Base-by-base conservation (phyloP, 2,329 filamentous ascomycete genomes). In the Amphichorda felina region DNA sequence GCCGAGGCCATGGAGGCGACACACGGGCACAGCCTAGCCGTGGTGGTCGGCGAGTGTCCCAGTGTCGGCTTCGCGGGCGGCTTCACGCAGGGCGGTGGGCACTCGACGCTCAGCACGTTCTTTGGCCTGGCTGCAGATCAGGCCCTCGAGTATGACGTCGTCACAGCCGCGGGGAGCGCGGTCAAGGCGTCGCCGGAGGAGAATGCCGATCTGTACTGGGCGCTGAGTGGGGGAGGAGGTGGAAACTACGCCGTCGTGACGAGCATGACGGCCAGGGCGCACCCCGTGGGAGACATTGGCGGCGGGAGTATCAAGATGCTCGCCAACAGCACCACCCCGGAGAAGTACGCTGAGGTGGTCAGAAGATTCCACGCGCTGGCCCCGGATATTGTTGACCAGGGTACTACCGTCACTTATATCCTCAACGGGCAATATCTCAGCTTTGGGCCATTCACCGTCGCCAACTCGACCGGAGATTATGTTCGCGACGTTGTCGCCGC, bases 181-280 rank as follows among this genome's bases (percentile, higher is more conserved):
- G 39, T 75, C 3, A 64, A 50, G 3, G 71, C 70, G 3, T 64
- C 57, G 8, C 59, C 53, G 2, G 24, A 57, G 53, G 39, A 57
- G 22, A 70, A 79, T 42, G 38, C 56, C 0, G 75, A 79, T 35
- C 56, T 81, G 2, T 80, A 73, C 55, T 82, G 75, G 75, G 77
- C 75, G 2, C 51, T 79, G 1, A 60, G 60, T 29, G 74, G 75
- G 4, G 75, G 76, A 2, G 68, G 64, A 8, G 71, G 17, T 3
- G 40, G 72, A 13, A 77, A 63, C 21, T 80, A 69, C 43, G 75
- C 61, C 2, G 59, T 78, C 2, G 70, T 79, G 2, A 50, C 64
- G 13, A 70, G 67, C 2, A 59, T 77, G 49, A 77, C 69, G 0
- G 56, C 66, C 28, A 69, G 67, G 40, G 60, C 66, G 2, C 60